Conservation (phyloP, 1,284 basidiomycete species). For the Athelia psychrophila region DNA sequence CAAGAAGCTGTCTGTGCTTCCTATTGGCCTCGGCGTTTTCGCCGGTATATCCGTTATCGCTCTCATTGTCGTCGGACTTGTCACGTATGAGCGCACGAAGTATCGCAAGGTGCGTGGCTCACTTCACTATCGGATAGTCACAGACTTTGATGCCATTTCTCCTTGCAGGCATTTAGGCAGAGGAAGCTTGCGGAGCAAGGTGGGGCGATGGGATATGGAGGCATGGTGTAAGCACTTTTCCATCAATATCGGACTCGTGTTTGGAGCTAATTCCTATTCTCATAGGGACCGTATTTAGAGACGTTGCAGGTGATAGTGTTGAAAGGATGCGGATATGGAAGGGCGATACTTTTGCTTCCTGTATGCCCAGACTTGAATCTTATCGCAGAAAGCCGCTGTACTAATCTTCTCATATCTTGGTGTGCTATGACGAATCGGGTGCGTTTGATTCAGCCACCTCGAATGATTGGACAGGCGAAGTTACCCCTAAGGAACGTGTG, state of each 20-base stretch:
- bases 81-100: conserved; percentile 80
- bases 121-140: conserved; percentile 1
- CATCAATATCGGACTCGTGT: neutral
- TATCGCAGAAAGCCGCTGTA: too few relatives aligned
- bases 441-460: too few relatives aligned
- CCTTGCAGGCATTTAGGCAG: conserved; percentile 64
- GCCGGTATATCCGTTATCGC: conserved; percentile 79
- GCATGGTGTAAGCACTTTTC: conserved; percentile 43
- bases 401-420: too few relatives aligned
- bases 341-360: too few relatives aligned
- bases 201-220: conserved; percentile 58
- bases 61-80: conserved; percentile 73
- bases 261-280: neutral
- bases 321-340: too few relatives aligned
- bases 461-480: too few relatives aligned
- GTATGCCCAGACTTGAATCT: too few relatives aligned
- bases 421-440: too few relatives aligned
- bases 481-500: too few relatives aligned
- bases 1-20: conserved; percentile 68
- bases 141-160: conserved; percentile 6
- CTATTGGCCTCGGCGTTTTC: conserved; percentile 78
- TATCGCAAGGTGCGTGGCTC: conserved; percentile 64
- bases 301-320: too few relatives aligned
- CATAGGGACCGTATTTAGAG: too few relatives aligned
- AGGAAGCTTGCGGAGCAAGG: conserved; percentile 69